Base-by-base conservation (phyloP, 75 land plant genomes). In the Pinus albicaulis region DNA sequence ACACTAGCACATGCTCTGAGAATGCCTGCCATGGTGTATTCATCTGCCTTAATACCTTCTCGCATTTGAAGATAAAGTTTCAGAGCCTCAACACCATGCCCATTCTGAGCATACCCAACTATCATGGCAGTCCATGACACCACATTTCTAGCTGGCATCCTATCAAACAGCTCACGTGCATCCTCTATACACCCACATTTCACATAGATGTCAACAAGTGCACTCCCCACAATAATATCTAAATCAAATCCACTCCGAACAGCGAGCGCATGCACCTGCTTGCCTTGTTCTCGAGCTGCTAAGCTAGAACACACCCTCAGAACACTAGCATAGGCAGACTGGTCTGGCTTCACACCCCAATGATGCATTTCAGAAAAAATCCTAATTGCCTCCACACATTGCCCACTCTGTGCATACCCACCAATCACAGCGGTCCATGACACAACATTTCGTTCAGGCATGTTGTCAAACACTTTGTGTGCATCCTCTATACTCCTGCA, bases 341-440 rank as follows among this genome's bases (percentile, higher is more conserved):
- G 80, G 69, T 90, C 82, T 28, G 89, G 89, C 44, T 57, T 24
- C 17, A 82, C 55, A 15, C 89, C 87, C 59, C 69, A 76, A 56
- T 73, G 34, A 15, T 8, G 28, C 89, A 90, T 82, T 70, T 69
- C 22, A 14, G 44, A 57, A 76, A 84, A 90, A 11, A 84, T 79
- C 55, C 58, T 72, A 57, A 87, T n/a, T 1, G 85, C 89, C 62
- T 22, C 57, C 56, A 52, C 24, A 28, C 76, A 82, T 57, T 76
- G 78, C 1, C 92, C 92, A 71, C 82, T 82, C 83, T 84, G 77
- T 1, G 77, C 84, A 24, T 84, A 81, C n/a, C 86, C 86, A 38
- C 79, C 77, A 79, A 89, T 81, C 92, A 89, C 84, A 2, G 81
- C 82, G 71, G 83, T 89, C 86, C 88, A 89, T 53, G 80, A 74